A percentile compares a stretch with the other conserved stretches of the same genome.
These are phyloP conservation scores for Tolypocladium nubicola DNA, from an alignment of 2,329 filamentous ascomycete genomes.

Conservation along the genomic window DNA sequence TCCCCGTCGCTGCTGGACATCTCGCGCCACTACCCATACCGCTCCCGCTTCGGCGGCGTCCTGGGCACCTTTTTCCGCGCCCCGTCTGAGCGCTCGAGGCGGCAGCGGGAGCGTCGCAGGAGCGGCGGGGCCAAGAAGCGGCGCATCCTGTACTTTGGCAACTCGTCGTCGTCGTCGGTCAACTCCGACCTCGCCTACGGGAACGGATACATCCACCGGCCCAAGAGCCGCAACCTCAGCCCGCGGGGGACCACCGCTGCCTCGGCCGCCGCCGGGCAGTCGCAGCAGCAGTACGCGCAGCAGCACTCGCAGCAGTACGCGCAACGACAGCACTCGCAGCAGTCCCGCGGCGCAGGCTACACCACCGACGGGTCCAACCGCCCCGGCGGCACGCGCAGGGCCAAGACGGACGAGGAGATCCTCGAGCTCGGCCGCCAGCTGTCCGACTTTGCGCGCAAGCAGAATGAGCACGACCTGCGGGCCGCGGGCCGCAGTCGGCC, in stretches of 20 bases:
- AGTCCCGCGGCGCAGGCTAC: neutral
- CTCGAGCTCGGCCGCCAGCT: conserved; percentile 43
- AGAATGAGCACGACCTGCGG: conserved; percentile 39
- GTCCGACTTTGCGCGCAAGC: conserved; percentile 38
- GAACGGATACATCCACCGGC: conserved; percentile 41
- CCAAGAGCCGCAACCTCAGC: conserved; percentile 17
- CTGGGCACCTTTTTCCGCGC: conserved; percentile 54
- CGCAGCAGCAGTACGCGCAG: neutral
- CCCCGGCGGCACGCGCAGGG: conserved; percentile 11
- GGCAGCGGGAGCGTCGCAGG: conserved; percentile 19
- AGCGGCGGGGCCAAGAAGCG: conserved; percentile 34
- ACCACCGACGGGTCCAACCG: neutral
- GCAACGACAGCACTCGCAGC: neutral
- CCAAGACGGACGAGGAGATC: conserved; percentile 47
- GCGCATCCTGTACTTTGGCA: conserved; percentile 47
- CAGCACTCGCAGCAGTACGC: neutral
- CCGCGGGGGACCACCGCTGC: conserved; percentile 8
- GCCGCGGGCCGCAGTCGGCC: conserved; percentile 20
- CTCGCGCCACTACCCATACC: conserved; percentile 40
- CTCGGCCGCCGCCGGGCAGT: too few species aligned
- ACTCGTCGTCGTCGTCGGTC: conserved; percentile 57
- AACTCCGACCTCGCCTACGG: conserved; percentile 62
- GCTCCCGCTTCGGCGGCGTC: conserved; percentile 39
- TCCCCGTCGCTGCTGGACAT: conserved; percentile 56
- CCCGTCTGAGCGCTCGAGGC: conserved; percentile 42